Percentiles rank a stretch among this genome's conserved stretches.
phyloP scores from a whole-genome alignment of 1,284 basidiomycete species.

The Ustilago nuda region DNA sequence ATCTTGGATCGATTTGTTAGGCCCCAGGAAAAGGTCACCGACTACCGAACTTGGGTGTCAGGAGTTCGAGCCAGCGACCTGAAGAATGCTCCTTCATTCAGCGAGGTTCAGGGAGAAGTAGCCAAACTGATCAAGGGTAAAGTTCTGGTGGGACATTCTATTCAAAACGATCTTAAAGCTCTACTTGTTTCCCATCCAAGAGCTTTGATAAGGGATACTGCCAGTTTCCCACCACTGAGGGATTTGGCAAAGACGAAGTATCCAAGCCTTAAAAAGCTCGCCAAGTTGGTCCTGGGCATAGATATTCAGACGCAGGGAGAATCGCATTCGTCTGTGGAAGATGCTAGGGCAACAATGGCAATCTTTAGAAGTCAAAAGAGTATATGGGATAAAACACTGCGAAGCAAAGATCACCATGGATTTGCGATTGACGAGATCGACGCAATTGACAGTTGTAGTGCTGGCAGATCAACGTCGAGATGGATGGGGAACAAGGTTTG shows the following conservation, averaged over 20 bases:
- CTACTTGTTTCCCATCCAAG: slow-evolving; percentile 90
- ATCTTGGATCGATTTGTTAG: slow-evolving; percentile 87
- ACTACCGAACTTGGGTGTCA: slow-evolving; percentile 92
- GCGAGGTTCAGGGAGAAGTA: slow-evolving; percentile 83
- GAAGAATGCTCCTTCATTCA: slow-evolving; percentile 78
- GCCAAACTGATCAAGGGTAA: slow-evolving; percentile 82
- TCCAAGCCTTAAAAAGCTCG: slow-evolving; percentile 84
- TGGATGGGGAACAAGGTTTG: slow-evolving; percentile 30
- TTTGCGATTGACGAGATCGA: not conserved
- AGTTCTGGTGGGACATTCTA: slow-evolving; percentile 91
- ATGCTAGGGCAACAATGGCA: slow-evolving; percentile 95
- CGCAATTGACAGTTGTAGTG: not conserved
- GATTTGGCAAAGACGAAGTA: slow-evolving; percentile 74
- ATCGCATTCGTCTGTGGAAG: slow-evolving; percentile 72
- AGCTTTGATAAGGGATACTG: slow-evolving; percentile 84
- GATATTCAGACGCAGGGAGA: slow-evolving; percentile 78
- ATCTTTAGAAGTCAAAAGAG: slow-evolving; percentile 87
- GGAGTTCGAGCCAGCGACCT: slow-evolving; percentile 85
- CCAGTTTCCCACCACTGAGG: slow-evolving; percentile 73
- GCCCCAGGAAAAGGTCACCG: slow-evolving; percentile 88
- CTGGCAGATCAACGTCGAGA: slow-evolving; percentile 12
- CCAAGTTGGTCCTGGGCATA: slow-evolving; percentile 82
- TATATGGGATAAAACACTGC: slow-evolving; percentile 77
- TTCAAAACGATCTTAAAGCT: slow-evolving; percentile 90
- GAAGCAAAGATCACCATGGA: slow-evolving; percentile 18